Evolutionary conservation across 495 filamentous ascomycete species (phyloP), one percentile per base, ranked within the genome.

Genomic region (Alectoria sarmentosa): DNA sequence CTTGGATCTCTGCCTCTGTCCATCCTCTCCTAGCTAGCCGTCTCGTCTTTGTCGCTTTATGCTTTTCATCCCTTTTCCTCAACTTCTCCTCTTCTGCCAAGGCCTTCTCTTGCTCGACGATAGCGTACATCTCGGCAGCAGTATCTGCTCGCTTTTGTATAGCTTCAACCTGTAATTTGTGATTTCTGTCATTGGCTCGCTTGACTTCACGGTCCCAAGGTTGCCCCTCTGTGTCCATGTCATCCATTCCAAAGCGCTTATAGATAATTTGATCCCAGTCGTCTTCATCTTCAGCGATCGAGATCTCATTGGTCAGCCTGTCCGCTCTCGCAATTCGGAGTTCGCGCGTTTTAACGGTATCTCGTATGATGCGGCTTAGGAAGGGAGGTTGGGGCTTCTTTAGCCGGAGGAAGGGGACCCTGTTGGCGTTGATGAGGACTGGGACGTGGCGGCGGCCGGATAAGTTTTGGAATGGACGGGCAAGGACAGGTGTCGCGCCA

Each of bases 341-440:
- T 23, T 78, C 71, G 13, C 75, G 75, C 55, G 61, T 60, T 23
- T 67, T 14, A 23, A 82, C 66, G 60, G 82, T 86, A 38, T 81
- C 73, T 13, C 78, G 73, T 17, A 94, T 72, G 1, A 88, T 75
- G 5, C 80, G 73, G 65, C 80, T 82, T 6, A 92, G 74, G 42
- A 74, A 74, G 38, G 70, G 67, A 8, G 88, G 79, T 69, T 90
- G 87, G 11, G 88, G 88, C 71, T 91, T 91, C 66, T 78, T 81
- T 59, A 89, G 72, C 32, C 88, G 84, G 52, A 94, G 73, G 64
- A 92, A 87, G 0, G 90, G 88, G n/a, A 89, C 66, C 36, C 80
- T 82, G 44, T 76, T 75, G 4, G 84, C 82, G 65, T 78, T 78
- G 67, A 83, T 82, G 3, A 91, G 72, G 0, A 73, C 73, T 1